A percentile compares a stretch with the other conserved stretches of the same genome.
Conservation (phyloP, 2,329 filamentous ascomycete genomes). For the Neopestalotiopsis rosae region DNA sequence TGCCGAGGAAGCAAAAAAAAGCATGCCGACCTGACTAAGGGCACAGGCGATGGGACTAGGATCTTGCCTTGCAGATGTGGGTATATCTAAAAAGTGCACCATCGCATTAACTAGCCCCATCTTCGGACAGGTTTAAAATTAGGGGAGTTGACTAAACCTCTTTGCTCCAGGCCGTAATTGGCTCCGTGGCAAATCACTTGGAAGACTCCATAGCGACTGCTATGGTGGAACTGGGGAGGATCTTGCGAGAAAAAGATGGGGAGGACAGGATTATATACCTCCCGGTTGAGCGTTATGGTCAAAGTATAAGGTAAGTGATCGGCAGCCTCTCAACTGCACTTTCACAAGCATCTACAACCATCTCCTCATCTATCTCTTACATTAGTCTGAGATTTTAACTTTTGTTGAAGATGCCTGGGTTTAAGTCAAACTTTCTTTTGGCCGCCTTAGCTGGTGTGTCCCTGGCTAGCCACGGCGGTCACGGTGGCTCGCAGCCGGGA, state of each 20-base stretch:
- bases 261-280: slow-evolving; percentile 1
- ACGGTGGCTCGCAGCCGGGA: neutral
- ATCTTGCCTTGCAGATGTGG: slow-evolving; percentile 5
- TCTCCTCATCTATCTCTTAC: slow-evolving; percentile 11
- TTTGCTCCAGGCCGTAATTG: slow-evolving; percentile 7
- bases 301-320: slow-evolving; percentile 11
- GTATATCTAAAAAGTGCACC: slow-evolving; percentile 5
- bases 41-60: neutral
- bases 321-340: slow-evolving; percentile 1
- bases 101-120: slow-evolving; percentile 8
- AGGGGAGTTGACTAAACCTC: slow-evolving; percentile 10
- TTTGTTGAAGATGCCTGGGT: neutral
- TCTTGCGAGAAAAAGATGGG: slow-evolving; percentile 5
- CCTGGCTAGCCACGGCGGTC: neutral
- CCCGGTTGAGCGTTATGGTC: neutral
- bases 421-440: slow-evolving; percentile 1
- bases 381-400: slow-evolving; percentile 8
- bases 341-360: neutral
- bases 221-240: slow-evolving; percentile 2
- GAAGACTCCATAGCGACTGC: slow-evolving; percentile 4
- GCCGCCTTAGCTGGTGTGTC: slow-evolving; percentile 6
- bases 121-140: slow-evolving; percentile 7
- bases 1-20: neutral
- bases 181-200: slow-evolving; percentile 1
- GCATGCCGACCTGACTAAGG: slow-evolving; percentile 5